Percentiles rank a stretch among this genome's conserved stretches.
Evolutionary conservation across 176 grass and related monocot species (phyloP).

Genomic region (Neostapfia colusana): DNA sequence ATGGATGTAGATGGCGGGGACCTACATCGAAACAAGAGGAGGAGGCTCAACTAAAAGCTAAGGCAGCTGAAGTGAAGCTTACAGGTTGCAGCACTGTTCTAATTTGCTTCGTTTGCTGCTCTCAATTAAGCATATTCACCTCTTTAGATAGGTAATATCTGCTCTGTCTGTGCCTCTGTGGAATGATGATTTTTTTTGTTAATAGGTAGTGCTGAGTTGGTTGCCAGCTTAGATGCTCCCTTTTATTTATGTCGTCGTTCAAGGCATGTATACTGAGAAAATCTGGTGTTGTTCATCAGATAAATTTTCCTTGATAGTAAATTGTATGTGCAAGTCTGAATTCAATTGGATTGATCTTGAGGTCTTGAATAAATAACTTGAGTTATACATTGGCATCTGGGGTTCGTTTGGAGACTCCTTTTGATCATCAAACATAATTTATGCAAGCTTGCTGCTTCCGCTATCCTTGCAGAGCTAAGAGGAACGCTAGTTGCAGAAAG

Average conservation of each 20-base stretch:
- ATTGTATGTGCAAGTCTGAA: conserved; percentile 42
- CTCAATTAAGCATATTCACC: conserved; percentile 35
- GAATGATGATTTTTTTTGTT: conserved; percentile 38
- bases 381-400: neutral
- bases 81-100: conserved; percentile 19
- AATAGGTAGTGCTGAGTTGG: conserved; percentile 35
- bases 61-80: conserved; percentile 52
- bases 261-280: conserved; percentile 46
- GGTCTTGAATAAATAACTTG: conserved; percentile 34
- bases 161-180: conserved; percentile 35
- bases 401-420: conserved; percentile 19
- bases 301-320: conserved; percentile 40
- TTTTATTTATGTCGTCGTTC: conserved; percentile 31
- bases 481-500: neutral
- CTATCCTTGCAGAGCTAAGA: conserved; percentile 10
- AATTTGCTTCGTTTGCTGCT: conserved; percentile 16
- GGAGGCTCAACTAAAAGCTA: conserved; percentile 68
- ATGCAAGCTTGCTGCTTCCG: neutral
- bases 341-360: conserved; percentile 13
- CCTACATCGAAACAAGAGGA: conserved; percentile 70
- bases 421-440: conserved; percentile 5
- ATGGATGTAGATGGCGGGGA: conserved; percentile 86
- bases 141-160: conserved; percentile 35
- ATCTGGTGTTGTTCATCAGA: conserved; percentile 22
- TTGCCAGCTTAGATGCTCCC: conserved; percentile 36